Percentiles rank a stretch among this genome's conserved stretches.
Conservation (phyloP, 2,329 filamentous ascomycete species). For the Verticillium nonalfalfae region DNA sequence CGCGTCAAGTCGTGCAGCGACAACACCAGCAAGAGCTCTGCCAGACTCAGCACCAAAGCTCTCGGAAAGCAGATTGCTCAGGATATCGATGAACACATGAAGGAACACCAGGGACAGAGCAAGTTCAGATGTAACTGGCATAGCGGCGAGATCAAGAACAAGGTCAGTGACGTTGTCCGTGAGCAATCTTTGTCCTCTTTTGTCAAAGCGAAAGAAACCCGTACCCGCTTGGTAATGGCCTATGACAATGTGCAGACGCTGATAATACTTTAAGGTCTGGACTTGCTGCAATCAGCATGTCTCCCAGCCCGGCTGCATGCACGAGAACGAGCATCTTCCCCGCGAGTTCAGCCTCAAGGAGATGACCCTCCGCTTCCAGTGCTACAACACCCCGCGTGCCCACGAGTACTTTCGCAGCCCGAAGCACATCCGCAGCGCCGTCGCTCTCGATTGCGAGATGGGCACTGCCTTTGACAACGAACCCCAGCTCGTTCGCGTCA, state of each 20-base stretch:
- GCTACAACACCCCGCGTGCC: slow-evolving; percentile 1
- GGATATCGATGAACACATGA: neutral
- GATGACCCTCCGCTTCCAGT: slow-evolving; percentile 11
- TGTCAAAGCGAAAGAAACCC: no score
- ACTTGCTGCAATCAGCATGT: slow-evolving; percentile 20
- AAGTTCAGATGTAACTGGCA: neutral
- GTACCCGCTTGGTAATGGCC: no score
- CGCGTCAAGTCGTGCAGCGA: neutral
- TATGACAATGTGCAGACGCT: neutral
- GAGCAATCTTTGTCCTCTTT: no score
- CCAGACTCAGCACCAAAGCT: neutral
- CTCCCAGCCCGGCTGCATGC: slow-evolving; percentile 16
- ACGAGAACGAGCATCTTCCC: slow-evolving; percentile 17
- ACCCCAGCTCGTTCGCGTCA: slow-evolving; percentile 44
- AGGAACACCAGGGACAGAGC: no score
- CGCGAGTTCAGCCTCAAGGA: slow-evolving; percentile 15
- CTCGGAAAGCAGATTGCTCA: neutral
- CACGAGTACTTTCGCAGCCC: neutral
- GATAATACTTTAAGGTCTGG: slow-evolving; percentile 15
- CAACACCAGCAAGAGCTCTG: neutral
- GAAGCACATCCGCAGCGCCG: slow-evolving; percentile 13
- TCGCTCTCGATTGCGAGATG: slow-evolving; percentile 52
- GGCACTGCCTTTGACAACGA: slow-evolving; percentile 36
- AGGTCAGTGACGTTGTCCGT: neutral
- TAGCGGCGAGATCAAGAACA: neutral